phyloP scores from a whole-genome alignment of 23 red algal genomes.

The Agarophyton chilense region DNA sequence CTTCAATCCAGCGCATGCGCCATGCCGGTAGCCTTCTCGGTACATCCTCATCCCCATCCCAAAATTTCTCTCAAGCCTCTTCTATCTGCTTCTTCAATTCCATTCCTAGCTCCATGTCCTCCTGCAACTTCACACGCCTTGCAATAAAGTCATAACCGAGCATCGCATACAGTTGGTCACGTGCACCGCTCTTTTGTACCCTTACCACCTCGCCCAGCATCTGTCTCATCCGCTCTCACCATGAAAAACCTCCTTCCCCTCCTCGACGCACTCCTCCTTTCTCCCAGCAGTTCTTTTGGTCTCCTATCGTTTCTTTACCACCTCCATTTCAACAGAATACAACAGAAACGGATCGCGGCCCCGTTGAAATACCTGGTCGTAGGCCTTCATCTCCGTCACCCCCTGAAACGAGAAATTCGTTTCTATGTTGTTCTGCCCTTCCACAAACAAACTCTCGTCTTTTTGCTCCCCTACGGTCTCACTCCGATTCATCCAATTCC shows the following conservation, averaged over 20 bases:
- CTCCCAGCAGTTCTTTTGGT: not conserved
- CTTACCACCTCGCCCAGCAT: too few species aligned
- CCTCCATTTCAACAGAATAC: not conserved
- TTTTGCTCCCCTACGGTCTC: not conserved
- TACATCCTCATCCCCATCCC: too few species aligned
- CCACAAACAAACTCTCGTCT: not conserved
- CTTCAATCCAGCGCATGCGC: too few species aligned
- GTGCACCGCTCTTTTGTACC: not conserved
- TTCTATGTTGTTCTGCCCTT: not conserved
- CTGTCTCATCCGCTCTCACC: not conserved
- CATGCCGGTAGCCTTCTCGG: too few species aligned
- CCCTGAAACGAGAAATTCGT: not conserved
- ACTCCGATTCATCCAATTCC: not conserved
- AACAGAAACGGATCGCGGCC: not conserved
- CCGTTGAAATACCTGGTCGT: not conserved
- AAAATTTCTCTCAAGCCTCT: too few species aligned
- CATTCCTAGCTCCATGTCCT: not conserved
- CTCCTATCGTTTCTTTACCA: not conserved
- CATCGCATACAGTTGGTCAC: not conserved
- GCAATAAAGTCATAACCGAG: slow-evolving; percentile 7
- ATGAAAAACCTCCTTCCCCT: not conserved
- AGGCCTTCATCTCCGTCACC: not conserved
- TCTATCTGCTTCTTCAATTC: too few species aligned
- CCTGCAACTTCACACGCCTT: not conserved
- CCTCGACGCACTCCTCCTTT: not conserved